These are phyloP conservation scores for Durio zibethinus DNA, from an alignment of 345 rosid species.

Conservation along the genomic window DNA sequence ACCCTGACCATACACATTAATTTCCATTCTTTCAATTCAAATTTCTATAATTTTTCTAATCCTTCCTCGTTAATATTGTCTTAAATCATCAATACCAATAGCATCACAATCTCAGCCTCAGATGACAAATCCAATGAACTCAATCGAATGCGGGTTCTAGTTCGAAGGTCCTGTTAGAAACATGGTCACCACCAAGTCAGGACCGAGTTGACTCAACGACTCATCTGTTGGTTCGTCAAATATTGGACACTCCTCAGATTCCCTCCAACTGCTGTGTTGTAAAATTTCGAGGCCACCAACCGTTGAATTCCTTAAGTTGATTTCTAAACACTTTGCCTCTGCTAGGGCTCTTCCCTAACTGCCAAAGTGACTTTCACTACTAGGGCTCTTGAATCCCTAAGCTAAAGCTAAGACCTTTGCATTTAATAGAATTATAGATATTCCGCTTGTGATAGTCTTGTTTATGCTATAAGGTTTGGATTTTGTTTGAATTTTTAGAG, in stretches of 20 bases:
- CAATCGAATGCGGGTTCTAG: slow-evolving; percentile 57
- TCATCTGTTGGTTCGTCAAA: slow-evolving; percentile 42
- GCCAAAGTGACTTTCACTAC: too few species aligned
- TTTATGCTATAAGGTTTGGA: too few species aligned
- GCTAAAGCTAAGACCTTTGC: too few species aligned
- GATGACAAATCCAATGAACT: slow-evolving; percentile 69
- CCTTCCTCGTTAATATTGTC: slow-evolving; percentile 17
- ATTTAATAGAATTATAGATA: too few species aligned
- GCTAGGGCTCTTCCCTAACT: too few species aligned
- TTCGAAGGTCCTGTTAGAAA: slow-evolving; percentile 69
- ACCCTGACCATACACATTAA: not conserved
- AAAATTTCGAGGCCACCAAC: slow-evolving; percentile 63
- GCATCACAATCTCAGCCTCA: slow-evolving; percentile 57
- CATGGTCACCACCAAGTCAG: slow-evolving; percentile 31
- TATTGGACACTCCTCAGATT: slow-evolving; percentile 60
- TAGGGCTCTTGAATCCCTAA: too few species aligned
- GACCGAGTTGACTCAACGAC: slow-evolving; percentile 42
- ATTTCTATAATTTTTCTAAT: too few species aligned
- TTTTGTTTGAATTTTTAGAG: too few species aligned
- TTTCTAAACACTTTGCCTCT: too few species aligned
- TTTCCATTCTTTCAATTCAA: not conserved
- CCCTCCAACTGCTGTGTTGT: slow-evolving; percentile 47
- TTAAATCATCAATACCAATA: slow-evolving; percentile 34
- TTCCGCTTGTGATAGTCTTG: too few species aligned
- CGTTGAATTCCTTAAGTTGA: too few species aligned